Conservation (phyloP, 345 rosid species). For the sweet orange (Citrus sinensis) region DNA sequence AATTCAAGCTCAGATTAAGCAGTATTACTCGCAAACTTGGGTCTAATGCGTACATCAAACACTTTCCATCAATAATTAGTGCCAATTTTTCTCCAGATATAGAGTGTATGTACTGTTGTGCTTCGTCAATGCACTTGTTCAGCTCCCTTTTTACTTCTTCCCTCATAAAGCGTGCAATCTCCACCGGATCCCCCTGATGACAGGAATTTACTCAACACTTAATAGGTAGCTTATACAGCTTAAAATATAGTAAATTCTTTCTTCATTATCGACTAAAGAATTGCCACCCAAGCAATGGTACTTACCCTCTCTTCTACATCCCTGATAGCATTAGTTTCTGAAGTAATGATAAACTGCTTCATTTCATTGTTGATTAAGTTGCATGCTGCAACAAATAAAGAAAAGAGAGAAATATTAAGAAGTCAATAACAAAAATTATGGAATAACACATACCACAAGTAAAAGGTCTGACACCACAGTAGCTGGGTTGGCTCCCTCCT, state of each 20-base stretch:
- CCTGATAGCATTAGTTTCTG: conserved; percentile 87
- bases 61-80: conserved; percentile 94
- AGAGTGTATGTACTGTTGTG: conserved; percentile 51
- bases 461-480: neutral
- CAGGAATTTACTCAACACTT: conserved; percentile 1
- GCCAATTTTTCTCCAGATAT: conserved; percentile 77
- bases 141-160: conserved; percentile 81
- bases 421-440: neutral
- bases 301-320: conserved; percentile 90
- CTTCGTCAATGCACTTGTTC: conserved; percentile 80
- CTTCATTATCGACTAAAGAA: conserved; percentile 14
- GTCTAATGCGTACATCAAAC: conserved; percentile 95
- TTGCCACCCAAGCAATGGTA: conserved; percentile 2
- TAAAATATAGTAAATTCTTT: conserved; percentile 3
- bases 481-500: too few species aligned
- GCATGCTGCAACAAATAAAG: conserved; percentile 71
- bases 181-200: conserved; percentile 89
- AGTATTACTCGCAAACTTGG: conserved; percentile 77
- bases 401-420: conserved; percentile 17
- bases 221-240: neutral
- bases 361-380: conserved; percentile 92
- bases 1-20: conserved; percentile 92
- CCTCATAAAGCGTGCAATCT: conserved; percentile 80
- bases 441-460: conserved; percentile 10
- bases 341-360: conserved; percentile 92